Base-by-base conservation (phyloP, 2,329 filamentous ascomycete genomes). In the Hymenoscyphus salicellus region DNA sequence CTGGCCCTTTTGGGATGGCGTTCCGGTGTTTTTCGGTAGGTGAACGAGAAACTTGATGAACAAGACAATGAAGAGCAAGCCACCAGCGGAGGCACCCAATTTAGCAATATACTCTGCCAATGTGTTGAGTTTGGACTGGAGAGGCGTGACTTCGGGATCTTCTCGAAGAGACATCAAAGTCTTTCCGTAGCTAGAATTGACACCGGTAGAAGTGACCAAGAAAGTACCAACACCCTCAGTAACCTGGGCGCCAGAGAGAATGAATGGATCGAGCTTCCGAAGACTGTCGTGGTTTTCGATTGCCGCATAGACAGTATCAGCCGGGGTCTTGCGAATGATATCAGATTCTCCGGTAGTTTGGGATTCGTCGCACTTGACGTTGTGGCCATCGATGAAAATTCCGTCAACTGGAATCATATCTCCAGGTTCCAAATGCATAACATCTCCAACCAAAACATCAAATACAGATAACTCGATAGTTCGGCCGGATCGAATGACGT, bases 91-190 rank as follows among this genome's bases (percentile, higher is more conserved):
- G 69, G 88, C 86, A 77, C 88, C 88, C 52, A 90, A 82, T 73
- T 90, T 90, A n/a, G 88, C 88, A 71, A 94, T 92, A 72, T 92
- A 90, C 71, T 92, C 90, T 6, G 91, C 91, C 20, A 94, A 81
- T 3, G 87, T 82, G 69, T 93, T 92, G 65, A 94, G 80, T 76
- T 93, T 93, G 2, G 84, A 87, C 75, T 94, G 91, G 7, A 94
- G 77, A 3, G 91, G 91, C 0, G 91, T 94, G 28, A 90, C 89
- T 73, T 93, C 88, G 63, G 88, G 86, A 66, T 92, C 89, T 70
- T 91, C 89, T 66, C 89, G 86, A 11, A 94, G 79, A 43, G 90
- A 90, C 84, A 93, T 89, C 79, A 93, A 84, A 2, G 88, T 92
- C 72, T 91, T 90, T 63, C 91, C 91, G 72, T 91, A 88, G 36